Evolutionary conservation across 768 basidiomycete species (phyloP).

Genomic region (Mycena galericulata): DNA sequence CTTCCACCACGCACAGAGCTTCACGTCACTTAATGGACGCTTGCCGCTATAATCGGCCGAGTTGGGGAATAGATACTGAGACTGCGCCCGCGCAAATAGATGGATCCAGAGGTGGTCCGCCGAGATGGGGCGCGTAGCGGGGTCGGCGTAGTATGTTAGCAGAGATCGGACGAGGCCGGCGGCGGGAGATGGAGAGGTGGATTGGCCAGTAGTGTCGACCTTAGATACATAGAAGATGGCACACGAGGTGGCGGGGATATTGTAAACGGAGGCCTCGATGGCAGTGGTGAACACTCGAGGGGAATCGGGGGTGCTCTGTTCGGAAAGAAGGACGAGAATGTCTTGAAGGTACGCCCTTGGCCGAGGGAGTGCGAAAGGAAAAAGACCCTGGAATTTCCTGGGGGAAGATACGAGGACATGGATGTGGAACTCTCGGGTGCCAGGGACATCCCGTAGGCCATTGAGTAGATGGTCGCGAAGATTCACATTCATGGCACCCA

Average conservation of each 20-base stretch:
- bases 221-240: constrained; percentile 93
- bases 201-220: constrained; percentile 92
- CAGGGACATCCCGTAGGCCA: constrained; percentile 68
- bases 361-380: constrained; percentile 77
- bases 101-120: constrained; percentile 80
- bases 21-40: constrained; percentile 78
- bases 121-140: constrained; percentile 68
- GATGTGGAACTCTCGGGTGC: constrained; percentile 77
- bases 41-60: constrained; percentile 79
- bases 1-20: constrained; percentile 95
- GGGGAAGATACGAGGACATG: constrained; percentile 80
- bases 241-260: constrained; percentile 73
- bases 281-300: constrained; percentile 78
- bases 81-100: constrained; percentile 90
- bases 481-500: constrained; percentile 39
- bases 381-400: constrained; percentile 75
- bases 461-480: constrained; percentile 74
- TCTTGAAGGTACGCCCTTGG: constrained; percentile 81
- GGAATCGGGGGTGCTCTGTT: constrained; percentile 62
- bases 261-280: constrained; percentile 84
- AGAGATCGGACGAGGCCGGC: constrained; percentile 74
- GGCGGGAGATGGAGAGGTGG: constrained; percentile 73
- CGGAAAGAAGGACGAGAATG: constrained; percentile 79
- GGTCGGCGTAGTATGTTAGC: constrained; percentile 72
- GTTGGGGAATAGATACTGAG: constrained; percentile 95